These are phyloP conservation scores for Thozetella sp. DNA, from an alignment of 495 filamentous ascomycete species.

Conservation along the genomic window DNA sequence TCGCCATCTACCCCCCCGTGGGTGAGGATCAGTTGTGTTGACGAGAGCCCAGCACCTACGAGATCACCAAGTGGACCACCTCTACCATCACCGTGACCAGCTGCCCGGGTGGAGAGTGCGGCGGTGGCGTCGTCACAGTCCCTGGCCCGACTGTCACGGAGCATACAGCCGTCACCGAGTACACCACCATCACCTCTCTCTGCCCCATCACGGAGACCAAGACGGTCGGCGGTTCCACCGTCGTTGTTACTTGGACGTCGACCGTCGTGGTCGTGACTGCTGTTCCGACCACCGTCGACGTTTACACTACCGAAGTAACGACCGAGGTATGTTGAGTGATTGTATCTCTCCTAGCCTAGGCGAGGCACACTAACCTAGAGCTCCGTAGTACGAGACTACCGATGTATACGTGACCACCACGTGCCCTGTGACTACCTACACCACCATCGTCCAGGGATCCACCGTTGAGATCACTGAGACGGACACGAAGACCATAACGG, in stretches of 20 bases:
- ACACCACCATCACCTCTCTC: constrained; percentile 39
- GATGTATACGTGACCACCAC: constrained; percentile 39
- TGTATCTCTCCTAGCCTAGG: no score
- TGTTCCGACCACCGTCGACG: constrained; percentile 20
- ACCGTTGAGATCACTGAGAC: constrained; percentile 43
- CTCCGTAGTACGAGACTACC: constrained; percentile 29
- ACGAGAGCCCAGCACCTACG: constrained; percentile 27
- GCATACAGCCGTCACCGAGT: constrained; percentile 18
- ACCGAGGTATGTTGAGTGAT: constrained; percentile 29
- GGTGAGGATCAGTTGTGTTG: neutral
- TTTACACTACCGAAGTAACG: constrained; percentile 31
- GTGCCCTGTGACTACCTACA: constrained; percentile 40
- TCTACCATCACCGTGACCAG: constrained; percentile 21
- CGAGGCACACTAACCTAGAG: neutral
- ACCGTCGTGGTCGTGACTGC: constrained; percentile 17
- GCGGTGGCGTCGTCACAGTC: neutral
- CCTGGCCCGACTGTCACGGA: constrained; percentile 4
- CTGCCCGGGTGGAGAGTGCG: neutral
- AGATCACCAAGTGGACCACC: constrained; percentile 48
- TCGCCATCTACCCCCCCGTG: constrained; percentile 25
- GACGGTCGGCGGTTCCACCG: constrained; percentile 37
- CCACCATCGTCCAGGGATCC: constrained; percentile 38
- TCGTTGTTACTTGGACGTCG: constrained; percentile 42
- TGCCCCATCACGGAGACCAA: constrained; percentile 46
- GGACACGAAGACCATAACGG: constrained; percentile 37